Conservation (phyloP, 306 rosid species). For the Prinsepia uniflora region DNA sequence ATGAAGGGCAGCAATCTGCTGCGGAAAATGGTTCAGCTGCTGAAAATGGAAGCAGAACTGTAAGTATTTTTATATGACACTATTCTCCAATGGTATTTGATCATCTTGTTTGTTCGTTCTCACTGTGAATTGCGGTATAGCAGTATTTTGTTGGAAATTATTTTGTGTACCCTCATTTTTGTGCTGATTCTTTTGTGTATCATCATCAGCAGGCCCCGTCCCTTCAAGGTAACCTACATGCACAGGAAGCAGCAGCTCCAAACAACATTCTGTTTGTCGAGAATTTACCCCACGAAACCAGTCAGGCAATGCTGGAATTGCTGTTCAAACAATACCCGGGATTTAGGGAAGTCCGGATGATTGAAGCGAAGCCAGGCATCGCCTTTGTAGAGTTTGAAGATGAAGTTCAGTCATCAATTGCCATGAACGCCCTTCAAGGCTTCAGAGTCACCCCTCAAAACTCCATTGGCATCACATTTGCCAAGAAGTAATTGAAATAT, state of each 20-base stretch:
- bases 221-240: slow-evolving; percentile 55
- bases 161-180: neutral
- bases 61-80: slow-evolving; percentile 31
- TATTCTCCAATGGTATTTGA: neutral
- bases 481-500: slow-evolving; percentile 62
- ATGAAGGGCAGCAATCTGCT: slow-evolving; percentile 54
- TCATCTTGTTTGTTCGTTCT: neutral
- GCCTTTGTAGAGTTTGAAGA: slow-evolving; percentile 95
- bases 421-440: slow-evolving; percentile 94
- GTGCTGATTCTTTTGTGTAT: slow-evolving; percentile 4
- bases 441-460: slow-evolving; percentile 91
- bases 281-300: slow-evolving; percentile 88
- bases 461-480: slow-evolving; percentile 78
- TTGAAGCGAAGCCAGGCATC: slow-evolving; percentile 97
- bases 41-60: slow-evolving; percentile 73
- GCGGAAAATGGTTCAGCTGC: slow-evolving; percentile 59
- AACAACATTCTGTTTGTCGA: slow-evolving; percentile 88
- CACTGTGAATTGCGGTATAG: neutral
- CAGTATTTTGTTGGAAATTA: no score
- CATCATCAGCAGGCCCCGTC: slow-evolving; percentile 50
- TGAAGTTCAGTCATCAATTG: slow-evolving; percentile 86
- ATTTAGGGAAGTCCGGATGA: slow-evolving; percentile 93
- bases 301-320: slow-evolving; percentile 83
- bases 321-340: slow-evolving; percentile 96
- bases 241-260: slow-evolving; percentile 77